A percentile compares a stretch with the other conserved stretches of the same genome.
These are phyloP conservation scores for Ceratobasidium sp. DNA, from an alignment of 1,284 basidiomycete genomes.

Conservation along the genomic window DNA sequence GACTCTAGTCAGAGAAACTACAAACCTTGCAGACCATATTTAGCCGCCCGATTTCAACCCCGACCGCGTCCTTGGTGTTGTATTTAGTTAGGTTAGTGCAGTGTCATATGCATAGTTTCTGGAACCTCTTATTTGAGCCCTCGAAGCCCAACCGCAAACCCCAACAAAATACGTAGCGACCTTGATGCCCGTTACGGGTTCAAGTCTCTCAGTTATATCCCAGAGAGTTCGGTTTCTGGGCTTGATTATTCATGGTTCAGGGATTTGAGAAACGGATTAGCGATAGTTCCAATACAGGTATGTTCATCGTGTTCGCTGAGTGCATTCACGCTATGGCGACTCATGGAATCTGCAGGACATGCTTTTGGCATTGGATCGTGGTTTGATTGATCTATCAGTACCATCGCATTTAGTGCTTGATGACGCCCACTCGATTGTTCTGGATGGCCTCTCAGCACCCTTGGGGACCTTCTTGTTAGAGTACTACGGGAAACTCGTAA, in stretches of 20 bases:
- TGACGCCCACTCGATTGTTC: slow-evolving; percentile 15
- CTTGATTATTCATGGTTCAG: slow-evolving; percentile 20
- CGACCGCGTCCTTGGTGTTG: not conserved
- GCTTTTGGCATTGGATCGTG: slow-evolving; percentile 18
- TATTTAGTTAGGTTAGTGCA: slow-evolving; percentile 15
- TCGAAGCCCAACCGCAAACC: not conserved
- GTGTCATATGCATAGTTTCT: no score
- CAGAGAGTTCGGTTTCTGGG: not conserved
- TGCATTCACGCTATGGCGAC: not conserved
- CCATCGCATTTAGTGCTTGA: slow-evolving; percentile 14
- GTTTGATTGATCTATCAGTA: not conserved
- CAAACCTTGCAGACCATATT: not conserved
- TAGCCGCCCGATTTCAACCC: not conserved
- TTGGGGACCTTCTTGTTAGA: slow-evolving; percentile 11
- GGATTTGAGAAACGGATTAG: slow-evolving; percentile 1
- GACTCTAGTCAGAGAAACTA: slow-evolving; percentile 11
- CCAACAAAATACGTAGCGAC: not conserved
- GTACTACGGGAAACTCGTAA: slow-evolving; percentile 17
- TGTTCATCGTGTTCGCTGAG: not conserved
- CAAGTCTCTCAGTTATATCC: not conserved
- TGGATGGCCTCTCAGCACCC: slow-evolving; percentile 17
- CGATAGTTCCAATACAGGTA: slow-evolving; percentile 7
- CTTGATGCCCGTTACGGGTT: not conserved
- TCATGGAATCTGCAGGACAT: not conserved
- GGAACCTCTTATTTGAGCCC: not conserved